A percentile compares a stretch with the other conserved stretches of the same genome.
These are phyloP conservation scores for Xylaria cubensis DNA, from an alignment of 495 filamentous ascomycete genomes.

Conservation along the genomic window DNA sequence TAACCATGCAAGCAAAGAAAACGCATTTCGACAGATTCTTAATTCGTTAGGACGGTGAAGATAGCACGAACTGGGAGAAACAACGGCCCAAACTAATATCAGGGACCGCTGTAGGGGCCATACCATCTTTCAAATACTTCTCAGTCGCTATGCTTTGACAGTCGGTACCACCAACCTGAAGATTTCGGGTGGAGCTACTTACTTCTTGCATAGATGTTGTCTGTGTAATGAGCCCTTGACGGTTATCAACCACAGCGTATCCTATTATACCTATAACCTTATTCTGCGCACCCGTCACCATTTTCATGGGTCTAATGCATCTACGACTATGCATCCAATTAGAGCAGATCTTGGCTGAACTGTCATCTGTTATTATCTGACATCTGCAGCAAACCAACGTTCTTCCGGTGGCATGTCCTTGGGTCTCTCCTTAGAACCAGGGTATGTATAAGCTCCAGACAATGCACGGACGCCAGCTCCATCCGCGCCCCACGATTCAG, in stretches of 20 bases:
- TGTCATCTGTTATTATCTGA: neutral
- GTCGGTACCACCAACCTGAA: neutral
- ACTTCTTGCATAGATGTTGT: neutral
- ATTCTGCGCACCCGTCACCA: neutral
- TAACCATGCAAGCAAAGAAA: slow-evolving; percentile 32
- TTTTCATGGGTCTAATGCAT: too few relatives aligned
- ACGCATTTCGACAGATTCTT: slow-evolving; percentile 17
- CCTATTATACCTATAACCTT: neutral
- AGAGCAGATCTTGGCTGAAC: neutral
- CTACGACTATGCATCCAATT: slow-evolving; percentile 4
- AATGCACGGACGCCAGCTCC: slow-evolving; percentile 12
- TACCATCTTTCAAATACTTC: slow-evolving; percentile 15
- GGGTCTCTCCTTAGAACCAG: slow-evolving; percentile 10
- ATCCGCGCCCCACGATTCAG: slow-evolving; percentile 9
- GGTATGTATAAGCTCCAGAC: slow-evolving; percentile 11
- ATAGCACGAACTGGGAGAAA: neutral
- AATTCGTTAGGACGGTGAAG: neutral
- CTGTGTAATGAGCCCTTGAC: neutral
- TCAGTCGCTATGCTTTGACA: neutral
- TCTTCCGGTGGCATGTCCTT: slow-evolving; percentile 1
- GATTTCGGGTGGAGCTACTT: neutral
- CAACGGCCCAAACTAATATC: neutral
- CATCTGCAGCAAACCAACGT: neutral
- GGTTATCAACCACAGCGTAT: neutral
- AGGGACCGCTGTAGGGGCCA: slow-evolving; percentile 1